phyloP scores from a whole-genome alignment of 2,329 filamentous ascomycete genomes.

The Stagonosporopsis chrysanthemi region DNA sequence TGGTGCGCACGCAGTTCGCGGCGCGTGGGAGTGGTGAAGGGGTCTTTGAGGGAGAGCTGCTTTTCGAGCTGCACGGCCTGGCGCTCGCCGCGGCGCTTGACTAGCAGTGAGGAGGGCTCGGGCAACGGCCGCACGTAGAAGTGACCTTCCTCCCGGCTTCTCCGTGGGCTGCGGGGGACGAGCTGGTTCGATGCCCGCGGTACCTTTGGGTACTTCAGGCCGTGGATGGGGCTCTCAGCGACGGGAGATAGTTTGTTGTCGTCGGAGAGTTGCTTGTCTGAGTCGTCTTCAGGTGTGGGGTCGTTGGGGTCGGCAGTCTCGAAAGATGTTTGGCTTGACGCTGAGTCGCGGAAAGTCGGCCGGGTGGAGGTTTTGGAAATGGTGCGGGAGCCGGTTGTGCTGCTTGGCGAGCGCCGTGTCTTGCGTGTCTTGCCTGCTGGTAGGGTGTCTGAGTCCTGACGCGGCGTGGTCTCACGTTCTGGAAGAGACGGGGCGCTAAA shows the following conservation, averaged over 20 bases:
- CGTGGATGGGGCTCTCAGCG: constrained; percentile 54
- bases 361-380: constrained; percentile 38
- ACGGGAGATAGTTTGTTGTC: constrained; percentile 51
- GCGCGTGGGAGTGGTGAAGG: constrained; percentile 40
- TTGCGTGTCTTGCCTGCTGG: constrained; percentile 4
- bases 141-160: constrained; percentile 6
- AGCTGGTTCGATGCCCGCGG: constrained; percentile 57
- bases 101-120: constrained; percentile 43
- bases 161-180: constrained; percentile 49
- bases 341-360: constrained; percentile 40
- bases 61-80: constrained; percentile 47
- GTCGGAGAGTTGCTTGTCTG: constrained; percentile 43
- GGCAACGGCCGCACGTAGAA: constrained; percentile 11
- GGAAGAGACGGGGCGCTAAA: constrained; percentile 32
- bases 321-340: constrained; percentile 54
- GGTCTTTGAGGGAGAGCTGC: constrained; percentile 26
- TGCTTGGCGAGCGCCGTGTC: constrained; percentile 33
- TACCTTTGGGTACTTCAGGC: constrained; percentile 57
- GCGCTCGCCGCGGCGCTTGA: constrained; percentile 46
- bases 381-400: constrained; percentile 23
- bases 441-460: constrained; percentile 11
- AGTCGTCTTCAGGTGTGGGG: constrained; percentile 56
- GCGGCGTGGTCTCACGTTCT: constrained; percentile 19
- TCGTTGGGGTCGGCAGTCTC: constrained; percentile 56
- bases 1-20: constrained; percentile 21